Conservation (phyloP, 129 eudicot genomes). For the Glebionis coronaria region DNA sequence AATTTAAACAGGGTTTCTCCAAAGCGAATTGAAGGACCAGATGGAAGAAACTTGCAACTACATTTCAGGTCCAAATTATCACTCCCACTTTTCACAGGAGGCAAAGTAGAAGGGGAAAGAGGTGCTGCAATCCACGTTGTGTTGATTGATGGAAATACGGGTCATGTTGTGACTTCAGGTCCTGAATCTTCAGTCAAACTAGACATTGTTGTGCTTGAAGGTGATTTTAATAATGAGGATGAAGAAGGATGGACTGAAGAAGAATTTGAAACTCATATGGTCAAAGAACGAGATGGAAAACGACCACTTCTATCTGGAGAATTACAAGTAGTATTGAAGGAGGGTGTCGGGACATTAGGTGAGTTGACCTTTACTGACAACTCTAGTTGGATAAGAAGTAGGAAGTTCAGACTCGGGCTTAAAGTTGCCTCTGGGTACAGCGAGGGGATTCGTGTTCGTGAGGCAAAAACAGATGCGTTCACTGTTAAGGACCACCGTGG, state of each 20-base stretch:
- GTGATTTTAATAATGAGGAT: constrained; percentile 92
- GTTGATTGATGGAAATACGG: constrained; percentile 74
- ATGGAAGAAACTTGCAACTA: constrained; percentile 89
- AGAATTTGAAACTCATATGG: constrained; percentile 87
- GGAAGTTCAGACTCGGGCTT: constrained; percentile 91
- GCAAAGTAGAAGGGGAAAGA: constrained; percentile 96
- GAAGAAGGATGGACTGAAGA: constrained; percentile 91
- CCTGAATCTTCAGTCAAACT: constrained; percentile 77
- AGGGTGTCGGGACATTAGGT: constrained; percentile 96
- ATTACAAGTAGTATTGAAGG: constrained; percentile 72
- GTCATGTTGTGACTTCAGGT: constrained; percentile 74
- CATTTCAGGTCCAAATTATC: constrained; percentile 81
- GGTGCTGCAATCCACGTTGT: constrained; percentile 89
- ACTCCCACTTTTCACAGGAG: constrained; percentile 95
- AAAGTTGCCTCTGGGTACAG: constrained; percentile 71
- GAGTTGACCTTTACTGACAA: constrained; percentile 94
- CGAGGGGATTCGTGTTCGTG: constrained; percentile 75
- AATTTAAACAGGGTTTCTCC: constrained; percentile 73
- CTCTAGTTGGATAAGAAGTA: constrained; percentile 98
- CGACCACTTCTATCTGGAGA: constrained; percentile 95
- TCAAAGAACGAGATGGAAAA: constrained; percentile 98
- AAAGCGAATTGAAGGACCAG: constrained; percentile 80
- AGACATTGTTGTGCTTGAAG: constrained; percentile 95
- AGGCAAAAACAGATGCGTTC: constrained; percentile 95
- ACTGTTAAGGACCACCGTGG: constrained; percentile 97